Conservation (phyloP, 1,139 yeast genomes). For the Scheffersomyces illinoinensis region DNA sequence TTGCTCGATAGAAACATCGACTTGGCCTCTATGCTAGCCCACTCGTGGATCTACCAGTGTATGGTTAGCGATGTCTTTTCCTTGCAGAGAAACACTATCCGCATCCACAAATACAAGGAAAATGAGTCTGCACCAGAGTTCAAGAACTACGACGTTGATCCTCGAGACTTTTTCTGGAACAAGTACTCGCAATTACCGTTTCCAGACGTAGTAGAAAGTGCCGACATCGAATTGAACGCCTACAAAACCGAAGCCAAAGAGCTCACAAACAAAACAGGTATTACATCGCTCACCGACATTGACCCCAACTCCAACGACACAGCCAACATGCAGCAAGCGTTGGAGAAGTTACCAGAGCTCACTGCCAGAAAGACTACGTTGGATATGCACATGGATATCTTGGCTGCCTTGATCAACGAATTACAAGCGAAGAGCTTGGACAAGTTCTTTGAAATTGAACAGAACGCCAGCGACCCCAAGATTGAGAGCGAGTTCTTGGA, state of each 20-base stretch:
- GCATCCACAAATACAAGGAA: slow-evolving; percentile 39
- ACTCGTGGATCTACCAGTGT: slow-evolving; percentile 97
- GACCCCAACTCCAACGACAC: slow-evolving; percentile 68
- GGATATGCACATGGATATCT: slow-evolving; percentile 96
- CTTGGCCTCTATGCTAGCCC: slow-evolving; percentile 90
- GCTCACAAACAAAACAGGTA: slow-evolving; percentile 78
- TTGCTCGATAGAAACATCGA: slow-evolving; percentile 87
- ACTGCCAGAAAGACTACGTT: slow-evolving; percentile 85
- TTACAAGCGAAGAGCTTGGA: slow-evolving; percentile 85
- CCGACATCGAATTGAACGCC: slow-evolving; percentile 75
- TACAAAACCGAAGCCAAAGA: slow-evolving; percentile 89
- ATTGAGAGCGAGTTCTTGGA: slow-evolving; percentile 61
- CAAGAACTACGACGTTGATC: slow-evolving; percentile 82
- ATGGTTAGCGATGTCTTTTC: slow-evolving; percentile 91
- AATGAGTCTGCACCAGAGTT: slow-evolving; percentile 35
- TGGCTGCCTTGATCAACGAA: slow-evolving; percentile 80
- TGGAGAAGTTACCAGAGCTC: slow-evolving; percentile 87
- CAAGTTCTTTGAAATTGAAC: slow-evolving; percentile 91
- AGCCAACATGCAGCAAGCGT: slow-evolving; percentile 80
- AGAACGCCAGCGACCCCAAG: slow-evolving; percentile 63
- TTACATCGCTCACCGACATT: slow-evolving; percentile 67
- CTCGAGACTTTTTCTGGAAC: slow-evolving; percentile 89
- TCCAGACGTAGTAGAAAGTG: slow-evolving; percentile 97
- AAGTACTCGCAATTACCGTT: slow-evolving; percentile 84
- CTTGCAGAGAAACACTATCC: slow-evolving; percentile 74